These are phyloP conservation scores for Fusarium verrucosum DNA, from an alignment of 2,329 filamentous ascomycete species.

Conservation along the genomic window DNA sequence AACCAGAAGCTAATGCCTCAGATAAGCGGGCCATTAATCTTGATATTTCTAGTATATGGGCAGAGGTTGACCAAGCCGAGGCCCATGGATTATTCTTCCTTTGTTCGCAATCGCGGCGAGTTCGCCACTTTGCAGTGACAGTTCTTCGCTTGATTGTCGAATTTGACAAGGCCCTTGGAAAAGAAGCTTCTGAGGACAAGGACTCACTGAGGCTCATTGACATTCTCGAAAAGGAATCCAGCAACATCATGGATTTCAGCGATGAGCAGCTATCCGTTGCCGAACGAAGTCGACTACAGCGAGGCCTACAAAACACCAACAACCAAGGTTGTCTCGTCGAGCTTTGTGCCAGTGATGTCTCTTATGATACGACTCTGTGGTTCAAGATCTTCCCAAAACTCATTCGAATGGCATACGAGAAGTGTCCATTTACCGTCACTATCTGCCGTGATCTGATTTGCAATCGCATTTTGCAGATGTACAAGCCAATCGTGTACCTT, in stretches of 20 bases:
- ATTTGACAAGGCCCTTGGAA: slow-evolving; percentile 88
- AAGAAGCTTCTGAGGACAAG: slow-evolving; percentile 65
- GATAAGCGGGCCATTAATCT: slow-evolving; percentile 80
- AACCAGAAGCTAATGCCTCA: slow-evolving; percentile 67
- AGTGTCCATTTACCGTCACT: slow-evolving; percentile 89
- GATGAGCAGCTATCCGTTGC: slow-evolving; percentile 91
- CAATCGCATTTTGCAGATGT: slow-evolving; percentile 91
- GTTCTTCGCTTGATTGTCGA: slow-evolving; percentile 92
- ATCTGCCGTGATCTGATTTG: slow-evolving; percentile 92
- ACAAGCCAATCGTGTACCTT: slow-evolving; percentile 80
- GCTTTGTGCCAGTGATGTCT: slow-evolving; percentile 92
- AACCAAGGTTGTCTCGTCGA: slow-evolving; percentile 89
- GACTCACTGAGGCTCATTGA: slow-evolving; percentile 82
- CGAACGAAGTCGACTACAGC: slow-evolving; percentile 89
- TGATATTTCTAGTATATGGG: slow-evolving; percentile 87
- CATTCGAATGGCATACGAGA: slow-evolving; percentile 87
- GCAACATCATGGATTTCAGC: slow-evolving; percentile 89
- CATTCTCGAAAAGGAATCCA: slow-evolving; percentile 89
- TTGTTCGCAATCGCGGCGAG: slow-evolving; percentile 91
- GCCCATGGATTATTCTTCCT: slow-evolving; percentile 97
- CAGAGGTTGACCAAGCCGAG: slow-evolving; percentile 95
- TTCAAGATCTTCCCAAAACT: slow-evolving; percentile 98
- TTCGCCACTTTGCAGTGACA: slow-evolving; percentile 89
- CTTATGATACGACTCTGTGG: slow-evolving; percentile 95
- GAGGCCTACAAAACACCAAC: slow-evolving; percentile 85